Evolutionary conservation across 208 protist species (phyloP).

Genomic region (Vickermania spadyakhi): DNA sequence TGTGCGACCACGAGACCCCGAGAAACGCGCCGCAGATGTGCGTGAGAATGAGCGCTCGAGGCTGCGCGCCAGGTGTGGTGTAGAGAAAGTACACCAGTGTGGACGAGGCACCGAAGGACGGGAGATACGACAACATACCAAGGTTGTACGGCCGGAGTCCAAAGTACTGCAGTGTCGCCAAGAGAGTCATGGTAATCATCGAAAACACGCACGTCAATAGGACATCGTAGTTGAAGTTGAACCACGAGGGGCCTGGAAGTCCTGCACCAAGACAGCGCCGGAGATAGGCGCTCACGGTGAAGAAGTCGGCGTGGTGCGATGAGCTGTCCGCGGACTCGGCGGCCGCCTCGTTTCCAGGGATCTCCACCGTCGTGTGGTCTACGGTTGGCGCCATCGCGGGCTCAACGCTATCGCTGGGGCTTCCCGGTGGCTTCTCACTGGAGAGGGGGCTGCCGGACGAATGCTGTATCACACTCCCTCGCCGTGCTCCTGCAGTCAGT

Average conservation of each 20-base stretch:
- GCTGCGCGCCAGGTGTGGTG: constrained; percentile 44
- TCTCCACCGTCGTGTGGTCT: no score
- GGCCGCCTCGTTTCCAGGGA: no score
- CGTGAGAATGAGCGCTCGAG: constrained; percentile 32
- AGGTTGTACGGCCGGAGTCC: constrained; percentile 31
- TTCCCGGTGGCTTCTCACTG: no score
- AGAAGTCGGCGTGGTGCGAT: not conserved
- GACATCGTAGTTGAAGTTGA: constrained; percentile 23
- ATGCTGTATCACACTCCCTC: no score
- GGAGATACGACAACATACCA: constrained; percentile 33
- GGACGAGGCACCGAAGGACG: constrained; percentile 58
- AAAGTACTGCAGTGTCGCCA: constrained; percentile 36
- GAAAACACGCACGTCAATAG: constrained; percentile 44
- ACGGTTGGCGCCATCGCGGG: no score
- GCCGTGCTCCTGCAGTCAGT: no score
- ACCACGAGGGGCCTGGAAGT: constrained; percentile 18
- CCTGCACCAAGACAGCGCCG: constrained; percentile 31
- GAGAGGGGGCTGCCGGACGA: no score
- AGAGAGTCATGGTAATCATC: constrained; percentile 33
- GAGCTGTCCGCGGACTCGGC: not conserved
- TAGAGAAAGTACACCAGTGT: constrained; percentile 37
- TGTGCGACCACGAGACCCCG: constrained; percentile 43
- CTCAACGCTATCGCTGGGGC: no score
- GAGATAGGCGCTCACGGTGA: constrained; percentile 20
- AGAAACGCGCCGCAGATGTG: constrained; percentile 53